Base-by-base conservation (phyloP, 345 rosid species). In the Brassica juncea region DNA sequence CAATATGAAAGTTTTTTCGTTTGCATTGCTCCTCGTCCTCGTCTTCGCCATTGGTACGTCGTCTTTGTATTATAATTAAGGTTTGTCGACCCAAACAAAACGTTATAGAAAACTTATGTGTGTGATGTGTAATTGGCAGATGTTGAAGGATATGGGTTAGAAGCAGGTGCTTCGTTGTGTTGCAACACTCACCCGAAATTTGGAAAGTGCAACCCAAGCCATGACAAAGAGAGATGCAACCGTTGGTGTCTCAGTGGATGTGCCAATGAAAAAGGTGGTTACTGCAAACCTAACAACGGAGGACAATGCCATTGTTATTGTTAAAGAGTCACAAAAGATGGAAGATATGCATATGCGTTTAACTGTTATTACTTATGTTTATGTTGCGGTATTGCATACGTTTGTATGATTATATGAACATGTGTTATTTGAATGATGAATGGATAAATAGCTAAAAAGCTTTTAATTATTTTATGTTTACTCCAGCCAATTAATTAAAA, bases 101-200 rank as follows among this genome's bases (percentile, higher is more conserved):
- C n/a, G 52, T 11, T 44, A 34, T 4, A 11, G 4, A 11, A 0
- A 44, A 44, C 52, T 11, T 10, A 44, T 44, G 52, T 4, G 12
- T 44, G 15, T 44, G 49, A 44, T 11, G 52, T 44, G 52, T 44
- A 44, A 44, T 44, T 44, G 52, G n/a, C 52, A 44, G 52, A 44
- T 44, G 52, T 44, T 44, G 52, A 44, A 44, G 52, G 52, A 15
- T 49, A 63, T 7, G 6, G 0, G 25, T 3, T 55, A 35, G 55
- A 59, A 34, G 14, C 68, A 34, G 8, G 74, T 44, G 75, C 54
- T 12, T 77, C 75, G 0, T 34, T 70, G 75, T 77, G 80, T 21
- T 77, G 80, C 61, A 70, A 77, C 66, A 77, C n/a, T 37, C 75
- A 70, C 8, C 75, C 75, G 5, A 77, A 62, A 21, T 77, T 77